Conservation (phyloP, 2,329 filamentous ascomycete genomes). For the Harringtonia lauricola region DNA sequence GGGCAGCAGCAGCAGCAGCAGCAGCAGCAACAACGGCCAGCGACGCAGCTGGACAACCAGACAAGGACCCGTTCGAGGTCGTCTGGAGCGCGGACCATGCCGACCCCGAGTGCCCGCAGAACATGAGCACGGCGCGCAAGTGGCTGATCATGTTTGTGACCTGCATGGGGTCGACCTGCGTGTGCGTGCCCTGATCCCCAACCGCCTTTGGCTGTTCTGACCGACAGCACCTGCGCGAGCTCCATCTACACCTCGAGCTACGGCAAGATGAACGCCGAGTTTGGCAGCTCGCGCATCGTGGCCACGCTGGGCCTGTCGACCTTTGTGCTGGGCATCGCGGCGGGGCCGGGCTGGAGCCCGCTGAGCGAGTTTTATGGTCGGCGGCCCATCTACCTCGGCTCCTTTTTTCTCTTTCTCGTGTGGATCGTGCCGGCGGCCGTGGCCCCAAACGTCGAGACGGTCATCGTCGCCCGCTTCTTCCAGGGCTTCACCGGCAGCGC, state of each 20-base stretch:
- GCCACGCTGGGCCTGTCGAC: conserved; percentile 72
- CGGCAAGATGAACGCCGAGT: conserved; percentile 62
- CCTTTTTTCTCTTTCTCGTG: conserved; percentile 64
- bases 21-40: not conserved
- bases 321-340: conserved; percentile 66
- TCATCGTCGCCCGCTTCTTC: conserved; percentile 70
- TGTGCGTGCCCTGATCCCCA: conserved; percentile 50
- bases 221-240: conserved; percentile 40
- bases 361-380: conserved; percentile 73
- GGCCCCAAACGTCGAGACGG: conserved; percentile 69
- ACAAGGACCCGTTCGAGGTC: conserved; percentile 52
- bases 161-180: conserved; percentile 65
- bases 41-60: not conserved
- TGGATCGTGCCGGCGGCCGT: conserved; percentile 76
- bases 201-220: not conserved
- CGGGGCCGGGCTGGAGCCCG: conserved; percentile 54
- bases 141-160: conserved; percentile 73
- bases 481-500: conserved; percentile 60
- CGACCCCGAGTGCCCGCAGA: conserved; percentile 67
- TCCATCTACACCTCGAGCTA: conserved; percentile 89
- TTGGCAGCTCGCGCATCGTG: conserved; percentile 57
- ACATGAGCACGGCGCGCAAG: conserved; percentile 52
- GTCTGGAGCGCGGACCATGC: conserved; percentile 59
- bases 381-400: conserved; percentile 66
- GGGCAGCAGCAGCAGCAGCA: not conserved